Evolutionary conservation across 1,284 basidiomycete species (phyloP).

Genomic region (Cutaneotrichosporon dermatis): DNA sequence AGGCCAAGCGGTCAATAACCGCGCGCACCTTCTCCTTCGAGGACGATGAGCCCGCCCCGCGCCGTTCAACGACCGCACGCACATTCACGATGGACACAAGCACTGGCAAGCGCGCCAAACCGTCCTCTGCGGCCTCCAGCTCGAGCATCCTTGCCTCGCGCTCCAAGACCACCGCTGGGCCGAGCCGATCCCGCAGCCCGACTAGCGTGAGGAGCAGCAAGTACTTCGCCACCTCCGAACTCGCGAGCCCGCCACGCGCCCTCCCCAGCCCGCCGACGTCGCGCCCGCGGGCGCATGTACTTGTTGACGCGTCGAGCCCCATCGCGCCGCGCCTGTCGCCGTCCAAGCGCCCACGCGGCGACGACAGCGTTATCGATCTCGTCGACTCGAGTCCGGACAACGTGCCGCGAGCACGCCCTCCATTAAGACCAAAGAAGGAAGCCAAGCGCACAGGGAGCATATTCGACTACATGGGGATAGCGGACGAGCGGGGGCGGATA

Average conservation of each 20-base stretch:
- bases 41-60: not conserved
- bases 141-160: too few relatives aligned
- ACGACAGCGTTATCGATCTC: not conserved
- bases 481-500: slow-evolving; percentile 31
- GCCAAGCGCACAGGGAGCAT: not conserved
- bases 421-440: too few relatives aligned
- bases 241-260: not conserved
- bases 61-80: slow-evolving; percentile 19
- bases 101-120: slow-evolving; percentile 3
- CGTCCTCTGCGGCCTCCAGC: not conserved
- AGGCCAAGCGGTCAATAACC: not conserved
- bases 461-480: slow-evolving; percentile 21
- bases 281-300: not conserved
- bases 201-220: not conserved
- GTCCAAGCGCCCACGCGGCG: not conserved
- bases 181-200: not conserved
- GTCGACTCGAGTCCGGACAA: slow-evolving; percentile 1
- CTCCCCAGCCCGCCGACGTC: too few relatives aligned
- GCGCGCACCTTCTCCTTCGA: not conserved
- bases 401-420: too few relatives aligned
- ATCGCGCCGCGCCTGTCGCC: not conserved
- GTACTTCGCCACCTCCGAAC: too few relatives aligned
- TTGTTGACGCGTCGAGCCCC: slow-evolving; percentile 1
- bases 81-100: not conserved
- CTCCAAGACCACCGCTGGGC: too few relatives aligned